These are phyloP conservation scores for Diddensiella transvaalensis DNA, from an alignment of 805 yeast genomes.

Conservation along the genomic window DNA sequence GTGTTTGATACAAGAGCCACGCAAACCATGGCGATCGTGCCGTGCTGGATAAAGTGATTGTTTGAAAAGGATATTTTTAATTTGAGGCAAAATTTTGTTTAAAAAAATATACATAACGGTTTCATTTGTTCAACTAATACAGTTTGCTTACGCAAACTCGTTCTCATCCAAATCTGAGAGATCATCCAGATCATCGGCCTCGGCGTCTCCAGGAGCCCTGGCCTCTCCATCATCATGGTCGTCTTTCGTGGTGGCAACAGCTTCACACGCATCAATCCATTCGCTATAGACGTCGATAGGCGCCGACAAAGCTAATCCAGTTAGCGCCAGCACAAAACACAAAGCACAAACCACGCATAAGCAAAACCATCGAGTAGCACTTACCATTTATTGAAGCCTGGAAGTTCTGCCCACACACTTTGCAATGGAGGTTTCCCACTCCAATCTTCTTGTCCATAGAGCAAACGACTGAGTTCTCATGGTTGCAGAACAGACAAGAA, in stretches of 20 bases:
- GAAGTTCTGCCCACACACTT: constrained; percentile 90
- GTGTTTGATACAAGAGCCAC: no score
- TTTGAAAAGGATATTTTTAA: no score
- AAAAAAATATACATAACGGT: no score
- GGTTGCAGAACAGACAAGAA: constrained; percentile 92
- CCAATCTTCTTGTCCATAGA: constrained; percentile 81
- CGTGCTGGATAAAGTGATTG: no score
- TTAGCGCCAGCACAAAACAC: neutral
- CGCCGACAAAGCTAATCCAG: constrained; percentile 49
- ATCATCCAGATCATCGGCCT: constrained; percentile 27
- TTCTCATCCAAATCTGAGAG: constrained; percentile 25
- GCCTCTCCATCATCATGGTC: constrained; percentile 24
- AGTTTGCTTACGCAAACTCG: constrained; percentile 21
- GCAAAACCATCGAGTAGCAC: no score
- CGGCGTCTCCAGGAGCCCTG: constrained; percentile 23
- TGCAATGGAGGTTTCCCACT: constrained; percentile 81
- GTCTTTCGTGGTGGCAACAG: constrained; percentile 63
- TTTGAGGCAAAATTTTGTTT: no score
- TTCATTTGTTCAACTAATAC: no score
- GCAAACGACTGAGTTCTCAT: constrained; percentile 87
- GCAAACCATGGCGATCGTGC: no score
- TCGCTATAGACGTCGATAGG: constrained; percentile 95
- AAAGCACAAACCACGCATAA: constrained; percentile 1
- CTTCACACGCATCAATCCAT: constrained; percentile 97
- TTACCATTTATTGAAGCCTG: constrained; percentile 74